Evolutionary conservation across 495 filamentous ascomycete species (phyloP).

Genomic region (Tuber microsphaerosporum): DNA sequence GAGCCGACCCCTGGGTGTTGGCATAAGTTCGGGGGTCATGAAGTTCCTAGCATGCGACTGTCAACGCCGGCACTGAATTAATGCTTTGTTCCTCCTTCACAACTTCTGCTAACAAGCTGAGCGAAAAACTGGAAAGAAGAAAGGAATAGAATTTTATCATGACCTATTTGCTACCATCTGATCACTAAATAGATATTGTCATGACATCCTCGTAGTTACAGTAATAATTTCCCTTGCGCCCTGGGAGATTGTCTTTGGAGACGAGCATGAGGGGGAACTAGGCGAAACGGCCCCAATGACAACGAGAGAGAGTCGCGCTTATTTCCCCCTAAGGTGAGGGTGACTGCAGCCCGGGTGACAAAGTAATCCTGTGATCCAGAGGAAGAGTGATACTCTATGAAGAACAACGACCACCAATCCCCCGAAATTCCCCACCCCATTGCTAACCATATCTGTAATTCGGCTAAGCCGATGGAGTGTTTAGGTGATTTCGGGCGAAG

Average conservation of each 20-base stretch:
- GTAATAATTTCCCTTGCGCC: neutral
- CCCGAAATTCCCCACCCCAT: neutral
- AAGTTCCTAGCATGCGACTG: neutral
- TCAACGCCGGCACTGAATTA: neutral
- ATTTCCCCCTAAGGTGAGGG: neutral
- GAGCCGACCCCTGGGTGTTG: neutral
- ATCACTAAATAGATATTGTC: neutral
- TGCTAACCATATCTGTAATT: neutral
- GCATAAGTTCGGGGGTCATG: neutral
- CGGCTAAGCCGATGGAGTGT: too few relatives aligned
- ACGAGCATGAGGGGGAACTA: neutral
- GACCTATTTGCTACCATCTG: neutral
- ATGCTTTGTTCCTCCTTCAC: neutral
- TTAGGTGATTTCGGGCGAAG: too few relatives aligned
- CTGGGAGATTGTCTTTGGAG: neutral
- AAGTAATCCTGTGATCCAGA: neutral
- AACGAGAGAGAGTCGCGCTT: neutral
- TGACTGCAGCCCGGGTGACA: too few relatives aligned
- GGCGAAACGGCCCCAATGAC: neutral
- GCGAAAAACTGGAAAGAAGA: neutral
- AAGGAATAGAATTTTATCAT: neutral
- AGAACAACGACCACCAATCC: neutral
- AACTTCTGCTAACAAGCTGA: neutral
- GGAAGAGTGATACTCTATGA: neutral
- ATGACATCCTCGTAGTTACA: neutral